phyloP scores from a whole-genome alignment of 2,329 filamentous ascomycete genomes.

The Sodiomyces alkalinus region DNA sequence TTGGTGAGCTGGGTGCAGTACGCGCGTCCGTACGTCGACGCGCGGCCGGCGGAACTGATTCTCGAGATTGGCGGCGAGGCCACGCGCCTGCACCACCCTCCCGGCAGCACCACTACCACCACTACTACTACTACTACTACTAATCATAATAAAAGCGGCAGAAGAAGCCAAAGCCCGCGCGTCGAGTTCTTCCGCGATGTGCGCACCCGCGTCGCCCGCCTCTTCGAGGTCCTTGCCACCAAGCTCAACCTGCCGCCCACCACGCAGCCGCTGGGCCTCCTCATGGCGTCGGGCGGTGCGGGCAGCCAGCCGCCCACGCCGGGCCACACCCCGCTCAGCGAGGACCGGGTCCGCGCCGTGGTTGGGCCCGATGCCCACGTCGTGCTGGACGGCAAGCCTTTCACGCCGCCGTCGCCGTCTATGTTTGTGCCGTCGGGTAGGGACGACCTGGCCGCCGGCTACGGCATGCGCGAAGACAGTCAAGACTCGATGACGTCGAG shows the following conservation, averaged over 20 bases:
- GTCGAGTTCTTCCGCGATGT: constrained; percentile 61
- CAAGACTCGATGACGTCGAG: constrained; percentile 22
- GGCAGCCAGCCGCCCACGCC: constrained; percentile 48
- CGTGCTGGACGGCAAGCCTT: constrained; percentile 39
- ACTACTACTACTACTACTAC: no score
- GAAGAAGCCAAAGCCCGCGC: no score
- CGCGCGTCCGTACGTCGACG: constrained; percentile 73
- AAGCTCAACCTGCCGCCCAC: constrained; percentile 57
- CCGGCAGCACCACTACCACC: no score
- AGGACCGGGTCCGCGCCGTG: constrained; percentile 51
- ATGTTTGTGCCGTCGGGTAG: no score
- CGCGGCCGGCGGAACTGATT: constrained; percentile 55
- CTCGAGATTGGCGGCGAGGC: constrained; percentile 62
- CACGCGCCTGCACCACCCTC: constrained; percentile 37
- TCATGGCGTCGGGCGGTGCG: constrained; percentile 51
- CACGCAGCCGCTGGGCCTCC: constrained; percentile 45
- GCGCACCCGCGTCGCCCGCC: constrained; percentile 51
- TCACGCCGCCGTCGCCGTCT: constrained; percentile 19
- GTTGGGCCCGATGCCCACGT: constrained; percentile 46
- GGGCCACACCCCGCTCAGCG: constrained; percentile 53
- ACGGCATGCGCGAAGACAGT: no score
- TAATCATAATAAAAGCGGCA: no score
- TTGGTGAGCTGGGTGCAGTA: constrained; percentile 53
- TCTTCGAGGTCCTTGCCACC: constrained; percentile 68
- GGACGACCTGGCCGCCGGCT: constrained; percentile 9